A percentile compares a stretch with the other conserved stretches of the same genome.
These are phyloP conservation scores for Kuraishia piskuri DNA, from an alignment of 805 yeast genomes.

Conservation along the genomic window DNA sequence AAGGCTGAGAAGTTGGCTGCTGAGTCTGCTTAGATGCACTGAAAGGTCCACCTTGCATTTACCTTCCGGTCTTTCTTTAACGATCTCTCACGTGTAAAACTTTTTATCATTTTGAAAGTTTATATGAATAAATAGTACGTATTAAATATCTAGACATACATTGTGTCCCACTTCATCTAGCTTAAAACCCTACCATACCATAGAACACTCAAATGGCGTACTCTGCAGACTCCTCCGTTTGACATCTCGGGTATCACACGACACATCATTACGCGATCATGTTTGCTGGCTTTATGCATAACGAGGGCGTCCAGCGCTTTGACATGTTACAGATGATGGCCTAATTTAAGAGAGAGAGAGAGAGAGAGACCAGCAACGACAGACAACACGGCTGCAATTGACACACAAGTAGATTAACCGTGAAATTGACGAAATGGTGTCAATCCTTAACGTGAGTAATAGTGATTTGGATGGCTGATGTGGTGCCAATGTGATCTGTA, in stretches of 20 bases:
- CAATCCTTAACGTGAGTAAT: neutral
- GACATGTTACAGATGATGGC: neutral
- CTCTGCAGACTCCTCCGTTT: neutral
- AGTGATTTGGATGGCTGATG: too few species aligned
- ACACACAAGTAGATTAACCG: neutral
- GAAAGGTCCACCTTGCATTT: constrained; percentile 3
- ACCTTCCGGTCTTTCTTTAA: neutral
- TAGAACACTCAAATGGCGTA: too few species aligned
- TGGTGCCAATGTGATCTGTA: too few species aligned
- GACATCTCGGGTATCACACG: neutral
- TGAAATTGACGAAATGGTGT: neutral
- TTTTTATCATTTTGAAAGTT: neutral
- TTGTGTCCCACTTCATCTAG: too few species aligned
- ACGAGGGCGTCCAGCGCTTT: neutral
- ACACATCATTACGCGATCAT: neutral
- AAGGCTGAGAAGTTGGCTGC: constrained; percentile 99
- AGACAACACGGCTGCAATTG: too few species aligned
- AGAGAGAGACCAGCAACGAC: neutral
- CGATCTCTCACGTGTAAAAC: neutral
- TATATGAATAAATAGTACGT: neutral
- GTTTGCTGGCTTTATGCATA: neutral
- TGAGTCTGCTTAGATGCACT: constrained; percentile 54
- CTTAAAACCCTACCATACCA: too few species aligned
- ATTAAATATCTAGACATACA: neutral
- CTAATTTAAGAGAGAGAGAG: neutral